These are phyloP conservation scores for Metarhizium robertsii DNA, from an alignment of 2,329 filamentous ascomycete genomes.

Conservation along the genomic window DNA sequence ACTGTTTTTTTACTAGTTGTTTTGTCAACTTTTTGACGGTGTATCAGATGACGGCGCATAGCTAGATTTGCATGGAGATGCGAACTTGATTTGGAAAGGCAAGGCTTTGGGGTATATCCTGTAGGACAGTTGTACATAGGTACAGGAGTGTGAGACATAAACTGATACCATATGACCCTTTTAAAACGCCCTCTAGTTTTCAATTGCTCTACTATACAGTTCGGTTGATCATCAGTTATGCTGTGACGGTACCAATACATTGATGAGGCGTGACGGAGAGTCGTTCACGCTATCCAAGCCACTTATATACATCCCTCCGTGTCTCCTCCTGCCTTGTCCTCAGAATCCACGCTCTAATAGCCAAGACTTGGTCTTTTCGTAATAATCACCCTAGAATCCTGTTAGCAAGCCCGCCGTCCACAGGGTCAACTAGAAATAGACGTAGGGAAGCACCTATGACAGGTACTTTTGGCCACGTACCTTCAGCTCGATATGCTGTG, in stretches of 20 bases:
- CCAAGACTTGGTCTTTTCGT: constrained; percentile 21
- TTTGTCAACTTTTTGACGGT: constrained; percentile 3
- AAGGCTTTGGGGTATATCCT: not conserved
- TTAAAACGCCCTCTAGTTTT: not conserved
- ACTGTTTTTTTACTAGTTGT: not conserved
- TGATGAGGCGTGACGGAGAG: not conserved
- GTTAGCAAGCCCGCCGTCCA: not conserved
- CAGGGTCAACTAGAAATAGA: not conserved
- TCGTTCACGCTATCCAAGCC: not conserved
- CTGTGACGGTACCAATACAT: constrained; percentile 7
- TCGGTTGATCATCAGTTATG: constrained; percentile 3
- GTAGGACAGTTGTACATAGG: constrained; percentile 15
- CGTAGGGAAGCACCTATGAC: not conserved
- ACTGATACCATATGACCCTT: constrained; percentile 14
- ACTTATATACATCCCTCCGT: not conserved
- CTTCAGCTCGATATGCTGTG: constrained; percentile 66
- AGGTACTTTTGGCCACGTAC: constrained; percentile 30
- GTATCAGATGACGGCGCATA: constrained; percentile 12
- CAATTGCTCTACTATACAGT: constrained; percentile 9
- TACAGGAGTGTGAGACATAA: constrained; percentile 13
- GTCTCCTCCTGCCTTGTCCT: not conserved
- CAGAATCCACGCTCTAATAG: constrained; percentile 26
- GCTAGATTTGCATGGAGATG: constrained; percentile 13
- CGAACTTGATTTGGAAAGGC: constrained; percentile 9
- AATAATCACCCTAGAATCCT: constrained; percentile 22